Evolutionary conservation across 495 filamentous ascomycete species (phyloP), one percentile per base, ranked within the genome.

Genomic region (Corynascus novoguineensis): DNA sequence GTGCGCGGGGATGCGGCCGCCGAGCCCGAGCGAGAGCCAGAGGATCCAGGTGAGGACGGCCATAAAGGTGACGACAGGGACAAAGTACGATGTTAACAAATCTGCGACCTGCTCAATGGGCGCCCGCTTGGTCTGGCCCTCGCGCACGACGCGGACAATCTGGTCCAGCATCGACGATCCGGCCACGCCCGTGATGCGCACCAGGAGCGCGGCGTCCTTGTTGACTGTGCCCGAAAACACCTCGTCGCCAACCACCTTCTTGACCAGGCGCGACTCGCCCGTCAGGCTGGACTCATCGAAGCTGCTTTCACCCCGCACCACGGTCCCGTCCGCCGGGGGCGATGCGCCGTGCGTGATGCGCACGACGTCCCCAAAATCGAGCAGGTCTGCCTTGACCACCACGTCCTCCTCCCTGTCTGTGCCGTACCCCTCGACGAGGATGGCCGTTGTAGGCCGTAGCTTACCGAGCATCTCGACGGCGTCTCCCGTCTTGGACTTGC

Each of bases 241-340:
- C 32, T 81, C 71, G 57, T 96, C 90, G 1, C 85, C 88, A 6
- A 70, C 58, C 0, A 50, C 59, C 74, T 97, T 97, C 58, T 77
- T 79, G 9, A 96, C 83, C 9, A 83, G 84, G 34, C 78, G 77
- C 15, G 92, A 90, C 73, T 97, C 92, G 19, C 92, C 92, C 0
- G 92, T 97, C 60, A 97, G 75, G 61, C 87, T 90, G 25, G 89
- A 89, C 69, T 97, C 93, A 60, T 97, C 89, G 60, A 97, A 95
- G 24, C 77, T 83, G 31, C 85, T 82, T 24, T 77, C 70, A 5
- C 85, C 88, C 3, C 74, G 72, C 9, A 88, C 64, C 28, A 96
- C 69, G 2, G 75, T 76, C 9, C 91, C 92, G 71, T 97, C 92
- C 5, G 84, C 86, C 5, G 93, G 90, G 8, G 93, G 93, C 9